A percentile compares a stretch with the other conserved stretches of the same genome.
Conservation (phyloP, 2,329 filamentous ascomycete species). For the Colletotrichum sp. region DNA sequence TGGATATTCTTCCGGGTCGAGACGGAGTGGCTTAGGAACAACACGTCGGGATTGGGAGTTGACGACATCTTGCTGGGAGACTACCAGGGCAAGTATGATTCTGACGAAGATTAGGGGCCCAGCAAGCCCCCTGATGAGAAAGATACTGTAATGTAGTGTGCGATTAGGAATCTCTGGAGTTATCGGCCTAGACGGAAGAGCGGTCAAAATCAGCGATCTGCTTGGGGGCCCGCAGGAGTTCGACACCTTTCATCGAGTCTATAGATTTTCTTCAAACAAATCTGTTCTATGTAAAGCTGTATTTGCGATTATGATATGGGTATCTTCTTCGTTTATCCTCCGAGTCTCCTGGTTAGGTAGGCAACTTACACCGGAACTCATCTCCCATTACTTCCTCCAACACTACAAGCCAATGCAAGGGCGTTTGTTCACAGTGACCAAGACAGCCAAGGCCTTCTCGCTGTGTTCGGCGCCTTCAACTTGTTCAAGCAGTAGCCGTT, state of each 20-base stretch:
- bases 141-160: constrained; percentile 14
- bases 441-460: constrained; percentile 27
- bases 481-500: constrained; percentile 40
- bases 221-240: background rate
- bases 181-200: constrained; percentile 1
- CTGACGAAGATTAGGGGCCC: constrained; percentile 17
- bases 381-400: background rate
- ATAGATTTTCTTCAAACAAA: background rate
- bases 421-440: constrained; percentile 23
- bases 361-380: background rate
- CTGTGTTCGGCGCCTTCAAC: constrained; percentile 49
- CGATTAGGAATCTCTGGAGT: constrained; percentile 5
- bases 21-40: constrained; percentile 82
- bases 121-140: background rate
- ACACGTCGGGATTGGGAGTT: constrained; percentile 54
- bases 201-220: background rate
- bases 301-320: background rate
- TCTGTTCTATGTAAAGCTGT: background rate
- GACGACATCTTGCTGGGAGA: constrained; percentile 81
- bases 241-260: background rate
- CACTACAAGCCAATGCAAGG: background rate
- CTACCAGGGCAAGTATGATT: constrained; percentile 64
- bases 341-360: background rate
- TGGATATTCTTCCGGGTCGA: constrained; percentile 98
- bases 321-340: background rate